Conservation (phyloP, 2,329 filamentous ascomycete genomes). For the Ambrosiella xylebori region DNA sequence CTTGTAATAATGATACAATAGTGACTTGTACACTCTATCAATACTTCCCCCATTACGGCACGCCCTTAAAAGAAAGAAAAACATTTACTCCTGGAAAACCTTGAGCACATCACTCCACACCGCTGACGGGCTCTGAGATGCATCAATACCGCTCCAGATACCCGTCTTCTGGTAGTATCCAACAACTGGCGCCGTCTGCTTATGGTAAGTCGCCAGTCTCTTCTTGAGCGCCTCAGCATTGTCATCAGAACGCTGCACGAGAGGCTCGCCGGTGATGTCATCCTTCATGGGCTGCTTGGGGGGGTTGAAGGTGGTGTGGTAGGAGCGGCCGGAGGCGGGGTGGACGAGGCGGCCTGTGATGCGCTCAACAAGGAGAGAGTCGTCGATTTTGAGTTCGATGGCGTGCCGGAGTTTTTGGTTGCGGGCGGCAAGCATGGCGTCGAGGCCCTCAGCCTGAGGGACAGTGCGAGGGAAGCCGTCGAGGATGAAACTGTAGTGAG, state of each 20-base stretch:
- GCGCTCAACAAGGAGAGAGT: constrained; percentile 77
- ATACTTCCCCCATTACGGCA: background rate
- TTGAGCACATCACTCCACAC: constrained; percentile 88
- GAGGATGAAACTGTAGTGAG: constrained; percentile 69
- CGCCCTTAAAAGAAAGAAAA: background rate
- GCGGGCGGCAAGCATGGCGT: constrained; percentile 68
- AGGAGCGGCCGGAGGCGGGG: constrained; percentile 86
- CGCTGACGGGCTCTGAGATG: constrained; percentile 84
- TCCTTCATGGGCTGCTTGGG: constrained; percentile 90
- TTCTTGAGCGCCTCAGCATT: constrained; percentile 94
- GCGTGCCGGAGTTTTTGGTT: constrained; percentile 83
- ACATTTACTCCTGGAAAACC: constrained; percentile 45
- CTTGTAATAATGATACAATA: background rate
- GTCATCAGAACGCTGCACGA: constrained; percentile 93
- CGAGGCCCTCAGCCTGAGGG: constrained; percentile 82
- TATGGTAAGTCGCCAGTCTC: constrained; percentile 82
- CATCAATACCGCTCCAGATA: constrained; percentile 92
- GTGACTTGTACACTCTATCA: background rate
- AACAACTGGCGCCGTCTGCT: constrained; percentile 83
- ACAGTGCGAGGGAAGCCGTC: constrained; percentile 97
- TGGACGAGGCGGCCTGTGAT: constrained; percentile 94
- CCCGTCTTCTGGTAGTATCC: constrained; percentile 94
- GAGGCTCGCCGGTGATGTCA: constrained; percentile 87
- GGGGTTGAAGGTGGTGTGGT: constrained; percentile 98
- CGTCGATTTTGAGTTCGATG: constrained; percentile 92